Evolutionary conservation across 1,284 basidiomycete species (phyloP).

Genomic region (Fomitiporia mediterranea): DNA sequence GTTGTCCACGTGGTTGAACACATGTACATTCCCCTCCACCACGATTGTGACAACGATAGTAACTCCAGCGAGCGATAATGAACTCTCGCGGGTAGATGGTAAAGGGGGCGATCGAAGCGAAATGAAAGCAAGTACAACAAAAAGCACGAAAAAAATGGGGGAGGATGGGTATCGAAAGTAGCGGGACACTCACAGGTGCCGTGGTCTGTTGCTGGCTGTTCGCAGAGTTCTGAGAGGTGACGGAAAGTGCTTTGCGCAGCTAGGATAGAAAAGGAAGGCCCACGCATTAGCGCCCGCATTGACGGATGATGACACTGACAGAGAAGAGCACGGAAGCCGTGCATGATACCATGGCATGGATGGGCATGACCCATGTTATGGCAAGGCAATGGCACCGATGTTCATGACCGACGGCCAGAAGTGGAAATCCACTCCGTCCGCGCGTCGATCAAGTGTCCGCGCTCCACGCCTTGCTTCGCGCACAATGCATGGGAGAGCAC

Average conservation of each 20-base stretch:
- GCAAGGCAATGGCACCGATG: no score
- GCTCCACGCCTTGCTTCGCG: neutral
- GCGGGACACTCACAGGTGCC: slow-evolving; percentile 2
- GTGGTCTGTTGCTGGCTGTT: neutral
- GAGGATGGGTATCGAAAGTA: neutral
- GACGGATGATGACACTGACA: neutral
- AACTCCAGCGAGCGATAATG: no score
- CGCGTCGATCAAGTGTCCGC: neutral
- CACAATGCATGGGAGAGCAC: neutral
- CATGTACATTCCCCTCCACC: no score
- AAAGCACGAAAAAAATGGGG: neutral
- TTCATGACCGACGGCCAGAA: no score
- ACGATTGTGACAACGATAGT: no score
- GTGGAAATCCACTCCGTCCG: no score
- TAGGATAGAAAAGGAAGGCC: neutral
- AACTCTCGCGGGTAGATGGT: no score
- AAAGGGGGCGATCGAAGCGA: no score
- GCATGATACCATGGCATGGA: no score
- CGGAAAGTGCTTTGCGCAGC: slow-evolving; percentile 19
- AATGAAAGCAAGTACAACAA: neutral
- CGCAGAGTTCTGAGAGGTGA: slow-evolving; percentile 16
- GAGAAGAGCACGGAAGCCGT: neutral
- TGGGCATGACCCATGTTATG: no score
- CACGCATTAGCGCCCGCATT: no score
- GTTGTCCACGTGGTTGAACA: no score